These are phyloP conservation scores for Spathaspora sp. DNA, from an alignment of 805 yeast species.

Conservation along the genomic window DNA sequence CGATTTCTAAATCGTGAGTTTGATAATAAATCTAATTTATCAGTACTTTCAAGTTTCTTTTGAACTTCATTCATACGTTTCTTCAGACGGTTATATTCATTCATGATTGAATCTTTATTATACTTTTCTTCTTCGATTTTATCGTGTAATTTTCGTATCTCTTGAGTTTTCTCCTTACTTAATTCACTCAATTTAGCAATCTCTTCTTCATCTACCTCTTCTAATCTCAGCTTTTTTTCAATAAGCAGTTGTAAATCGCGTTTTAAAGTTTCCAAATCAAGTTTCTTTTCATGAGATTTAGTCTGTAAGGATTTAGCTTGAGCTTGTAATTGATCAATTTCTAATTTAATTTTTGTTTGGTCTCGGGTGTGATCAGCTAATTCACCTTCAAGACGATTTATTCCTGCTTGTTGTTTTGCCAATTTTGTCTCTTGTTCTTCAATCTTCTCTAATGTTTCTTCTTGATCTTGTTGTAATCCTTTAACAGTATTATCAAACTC, in stretches of 20 bases:
- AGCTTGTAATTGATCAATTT: background rate
- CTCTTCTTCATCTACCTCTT: constrained; percentile 27
- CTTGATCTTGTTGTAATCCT: constrained; percentile 18
- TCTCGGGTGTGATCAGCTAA: background rate
- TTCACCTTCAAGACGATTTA: background rate
- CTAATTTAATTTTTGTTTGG: background rate
- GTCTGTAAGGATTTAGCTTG: constrained; percentile 1
- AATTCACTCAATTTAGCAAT: constrained; percentile 17
- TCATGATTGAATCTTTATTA: background rate
- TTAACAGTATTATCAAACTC: constrained; percentile 18
- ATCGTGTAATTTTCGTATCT: constrained; percentile 13
- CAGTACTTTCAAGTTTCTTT: constrained; percentile 38
- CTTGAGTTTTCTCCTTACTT: constrained; percentile 7
- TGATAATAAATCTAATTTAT: constrained; percentile 48
- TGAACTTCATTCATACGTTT: constrained; percentile 12
- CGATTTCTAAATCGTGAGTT: constrained; percentile 25
- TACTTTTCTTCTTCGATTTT: constrained; percentile 5
- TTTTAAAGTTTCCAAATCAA: background rate
- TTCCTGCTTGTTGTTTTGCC: background rate
- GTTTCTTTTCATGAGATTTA: constrained; percentile 7
- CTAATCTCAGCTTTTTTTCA: constrained; percentile 17
- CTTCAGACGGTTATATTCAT: constrained; percentile 8
- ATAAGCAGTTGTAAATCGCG: constrained; percentile 5
- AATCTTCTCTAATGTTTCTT: background rate
- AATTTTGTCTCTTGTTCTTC: background rate